Evolutionary conservation across 768 basidiomycete genomes (phyloP), one percentile per base, ranked within the genome.

Genomic region (Auricularia heimuer): DNA sequence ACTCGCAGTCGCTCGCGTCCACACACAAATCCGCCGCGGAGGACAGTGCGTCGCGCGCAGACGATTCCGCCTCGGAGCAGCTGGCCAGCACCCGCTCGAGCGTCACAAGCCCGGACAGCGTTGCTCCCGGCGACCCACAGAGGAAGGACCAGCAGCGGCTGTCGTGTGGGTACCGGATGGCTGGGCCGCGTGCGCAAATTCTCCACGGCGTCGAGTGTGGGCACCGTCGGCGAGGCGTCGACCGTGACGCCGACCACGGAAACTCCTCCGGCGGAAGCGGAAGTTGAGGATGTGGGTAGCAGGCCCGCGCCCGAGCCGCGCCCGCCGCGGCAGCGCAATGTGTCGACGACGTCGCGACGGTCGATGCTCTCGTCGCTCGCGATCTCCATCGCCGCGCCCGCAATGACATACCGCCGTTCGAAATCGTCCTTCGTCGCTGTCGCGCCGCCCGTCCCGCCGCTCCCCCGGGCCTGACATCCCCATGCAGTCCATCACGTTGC

Each of bases 371-470:
- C 54, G n/a, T 37, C 54, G 1, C 64, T 64, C 3, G 64, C 54
- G 12, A 64, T 64, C n/a, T 60, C 64, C 3, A 64, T 36, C 24
- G 51, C 63, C 33, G 29, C 54, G 18, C n/a, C n/a, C n/a, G n/a
- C n/a, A n/a, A 37, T 58, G 34, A 34, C 64, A 16, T 64, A 54
- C n/a, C 33, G 34, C 6, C 35, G 54, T 10, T 60, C 6, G 16
- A 60, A 60, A 24, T 60, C 56, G 11, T 60, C 56, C 8, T 60
- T 60, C 56, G 79, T 77, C 4, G 66, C 72, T 21, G 69, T 80
- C 42, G 69, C n/a, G n/a, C n/a, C n/a, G n/a, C n/a, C n/a, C n/a
- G n/a, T n/a, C n/a, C n/a, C 79, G 4, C 75, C 74, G n/a, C 76
- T 16, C 14, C 58, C n/a, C 10, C 8, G 36, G 14, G 45, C 39